These are phyloP conservation scores for Phytopythium boreale DNA, from an alignment of 352 stramenopile genomes.

Conservation along the genomic window DNA sequence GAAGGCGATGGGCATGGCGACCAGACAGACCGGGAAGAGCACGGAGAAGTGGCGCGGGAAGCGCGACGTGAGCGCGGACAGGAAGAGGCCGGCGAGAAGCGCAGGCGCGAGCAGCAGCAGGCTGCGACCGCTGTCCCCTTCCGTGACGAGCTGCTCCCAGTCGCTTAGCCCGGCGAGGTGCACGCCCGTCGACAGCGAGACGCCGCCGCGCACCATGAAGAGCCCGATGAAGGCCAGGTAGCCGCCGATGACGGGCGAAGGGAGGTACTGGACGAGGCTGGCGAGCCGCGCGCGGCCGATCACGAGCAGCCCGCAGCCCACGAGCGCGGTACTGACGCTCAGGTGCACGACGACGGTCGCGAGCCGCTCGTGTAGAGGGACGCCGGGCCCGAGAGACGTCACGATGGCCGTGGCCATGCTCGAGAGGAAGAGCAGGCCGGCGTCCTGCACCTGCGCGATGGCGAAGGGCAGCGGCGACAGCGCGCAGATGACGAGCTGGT, in stretches of 20 bases:
- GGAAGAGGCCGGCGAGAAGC: slow-evolving; percentile 59
- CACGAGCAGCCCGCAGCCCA: slow-evolving; percentile 91
- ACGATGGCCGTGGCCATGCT: slow-evolving; percentile 92
- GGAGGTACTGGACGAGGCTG: slow-evolving; percentile 94
- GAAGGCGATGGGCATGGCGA: slow-evolving; percentile 68
- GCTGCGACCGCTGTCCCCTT: slow-evolving; percentile 13
- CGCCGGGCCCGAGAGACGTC: slow-evolving; percentile 52
- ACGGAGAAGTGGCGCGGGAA: slow-evolving; percentile 59
- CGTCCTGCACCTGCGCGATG: slow-evolving; percentile 96
- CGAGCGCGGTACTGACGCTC: slow-evolving; percentile 82
- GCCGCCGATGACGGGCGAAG: slow-evolving; percentile 93
- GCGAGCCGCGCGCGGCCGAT: slow-evolving; percentile 89
- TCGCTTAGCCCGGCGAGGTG: slow-evolving; percentile 65
- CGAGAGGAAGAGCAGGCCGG: slow-evolving; percentile 95
- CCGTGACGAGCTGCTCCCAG: slow-evolving; percentile 62
- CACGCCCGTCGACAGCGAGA: slow-evolving; percentile 82
- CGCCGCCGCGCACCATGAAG: slow-evolving; percentile 92
- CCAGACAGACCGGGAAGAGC: slow-evolving; percentile 46
- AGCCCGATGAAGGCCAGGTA: slow-evolving; percentile 97
- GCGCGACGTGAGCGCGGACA: slow-evolving; percentile 69
- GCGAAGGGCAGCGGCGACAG: slow-evolving; percentile 94
- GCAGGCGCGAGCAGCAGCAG: slow-evolving; percentile 80
- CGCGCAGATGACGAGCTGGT: slow-evolving; percentile 92
- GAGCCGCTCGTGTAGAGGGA: slow-evolving; percentile 59
- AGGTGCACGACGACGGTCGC: slow-evolving; percentile 93